Base-by-base conservation (phyloP, 495 filamentous ascomycete genomes). In the Aspergillus hancockii region DNA sequence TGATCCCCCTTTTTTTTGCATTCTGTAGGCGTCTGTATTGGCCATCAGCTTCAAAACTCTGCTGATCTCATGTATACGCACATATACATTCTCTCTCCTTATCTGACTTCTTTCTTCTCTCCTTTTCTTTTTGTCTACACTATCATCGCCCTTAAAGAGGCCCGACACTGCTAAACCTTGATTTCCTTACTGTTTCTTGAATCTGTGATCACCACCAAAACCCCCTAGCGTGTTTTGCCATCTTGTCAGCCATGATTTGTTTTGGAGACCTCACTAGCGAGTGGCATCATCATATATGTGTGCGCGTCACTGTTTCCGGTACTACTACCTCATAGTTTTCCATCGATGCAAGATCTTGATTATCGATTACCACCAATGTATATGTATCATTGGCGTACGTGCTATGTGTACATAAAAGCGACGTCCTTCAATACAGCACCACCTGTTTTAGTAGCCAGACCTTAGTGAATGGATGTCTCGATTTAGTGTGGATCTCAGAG, bases 11-110 rank as follows among this genome's bases (percentile, higher is more conserved):
- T 67, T 70, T 64, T 69, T 63, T 74, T 80, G 77, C 76, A 81
- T 81, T 71, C 71, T 66, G 74, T 74, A 74, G 78, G 77, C 74
- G 73, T 79, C 71, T 68, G 66, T 76, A 71, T 71, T 77, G 70
- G 70, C 63, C 60, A 71, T 71, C 70, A 74, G 73, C 69, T 63
- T 6, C 55, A 68, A 63, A 70, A 67, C 62, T 51, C 19, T 65
- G 67, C 65, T 71, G 67, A 73, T 71, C 63, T 74, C 64, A 70
- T 77, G 68, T 71, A 69, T 66, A 61, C 66, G 63, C 67, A 70
- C 60, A 61, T 65, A 69, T 62, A 63, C 66, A 58, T 63, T 70
- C 62, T 59, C 62, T 72, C 61, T 63, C 61, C 58, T 58, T 63
- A 58, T 54, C 47, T 70, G 47, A 58, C 49, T 58, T 63, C 66